A percentile compares a stretch with the other conserved stretches of the same genome.
These are phyloP conservation scores for Ascochyta pisi DNA, from an alignment of 2,329 filamentous ascomycete species.

Conservation along the genomic window DNA sequence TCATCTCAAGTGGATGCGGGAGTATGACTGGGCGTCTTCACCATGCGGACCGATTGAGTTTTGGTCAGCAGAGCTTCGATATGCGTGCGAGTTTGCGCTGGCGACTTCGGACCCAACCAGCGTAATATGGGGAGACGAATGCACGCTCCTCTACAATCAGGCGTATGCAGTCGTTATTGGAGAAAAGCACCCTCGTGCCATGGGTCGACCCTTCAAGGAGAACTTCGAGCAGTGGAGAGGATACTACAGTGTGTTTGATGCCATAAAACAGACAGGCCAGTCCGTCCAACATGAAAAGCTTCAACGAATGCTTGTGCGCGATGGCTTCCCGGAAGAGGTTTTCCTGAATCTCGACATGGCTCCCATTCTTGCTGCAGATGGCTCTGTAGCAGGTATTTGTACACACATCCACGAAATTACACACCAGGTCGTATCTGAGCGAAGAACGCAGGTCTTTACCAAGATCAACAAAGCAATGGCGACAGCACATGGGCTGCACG, in stretches of 20 bases:
- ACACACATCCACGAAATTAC: conserved; percentile 83
- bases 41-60: conserved; percentile 74
- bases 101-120: conserved; percentile 61
- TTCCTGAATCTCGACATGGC: conserved; percentile 85
- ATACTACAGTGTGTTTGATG: conserved; percentile 69
- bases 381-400: conserved; percentile 74
- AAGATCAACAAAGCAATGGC: conserved; percentile 8
- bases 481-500: conserved; percentile 1
- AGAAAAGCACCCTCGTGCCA: conserved; percentile 74
- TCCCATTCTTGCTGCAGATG: conserved; percentile 74
- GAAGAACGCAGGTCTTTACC: conserved; percentile 70
- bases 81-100: conserved; percentile 80
- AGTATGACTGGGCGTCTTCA: conserved; percentile 74
- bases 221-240: conserved; percentile 76
- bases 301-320: conserved; percentile 71
- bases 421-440: conserved; percentile 75
- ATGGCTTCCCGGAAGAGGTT: conserved; percentile 74
- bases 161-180: conserved; percentile 69
- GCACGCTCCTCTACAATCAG: conserved; percentile 73
- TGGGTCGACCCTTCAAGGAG: conserved; percentile 72
- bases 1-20: conserved; percentile 74
- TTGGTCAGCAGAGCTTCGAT: conserved; percentile 73
- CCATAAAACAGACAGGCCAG: conserved; percentile 71
- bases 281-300: conserved; percentile 84
- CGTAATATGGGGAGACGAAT: conserved; percentile 77